Conservation (phyloP, 2,329 filamentous ascomycete species). For the Pyrenophora seminiperda region DNA sequence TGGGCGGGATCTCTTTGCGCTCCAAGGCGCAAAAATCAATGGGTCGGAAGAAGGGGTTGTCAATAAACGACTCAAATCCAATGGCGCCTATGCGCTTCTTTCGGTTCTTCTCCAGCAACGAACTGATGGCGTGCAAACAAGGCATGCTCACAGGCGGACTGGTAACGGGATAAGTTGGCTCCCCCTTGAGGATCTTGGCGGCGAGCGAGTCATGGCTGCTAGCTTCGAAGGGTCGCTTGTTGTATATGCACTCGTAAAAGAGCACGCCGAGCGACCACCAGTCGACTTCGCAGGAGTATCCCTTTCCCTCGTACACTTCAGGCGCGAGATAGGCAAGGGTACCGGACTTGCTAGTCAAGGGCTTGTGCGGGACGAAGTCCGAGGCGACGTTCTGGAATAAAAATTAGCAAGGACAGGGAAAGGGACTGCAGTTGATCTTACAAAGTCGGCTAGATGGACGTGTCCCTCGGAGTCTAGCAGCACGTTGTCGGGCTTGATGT, state of each 20-base stretch:
- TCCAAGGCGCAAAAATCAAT: slow-evolving; percentile 87
- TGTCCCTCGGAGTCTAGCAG: slow-evolving; percentile 60
- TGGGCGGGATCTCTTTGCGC: slow-evolving; percentile 83
- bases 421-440: slow-evolving; percentile 54
- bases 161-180: slow-evolving; percentile 88
- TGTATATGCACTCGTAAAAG: slow-evolving; percentile 99
- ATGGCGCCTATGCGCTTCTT: slow-evolving; percentile 81
- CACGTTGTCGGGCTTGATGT: slow-evolving; percentile 52
- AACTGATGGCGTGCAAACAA: slow-evolving; percentile 86
- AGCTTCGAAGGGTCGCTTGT: slow-evolving; percentile 95
- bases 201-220: slow-evolving; percentile 81
- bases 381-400: slow-evolving; percentile 84
- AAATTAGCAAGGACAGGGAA: slow-evolving; percentile 44
- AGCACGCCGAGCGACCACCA: slow-evolving; percentile 98
- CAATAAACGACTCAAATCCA: slow-evolving; percentile 80
- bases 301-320: slow-evolving; percentile 89
- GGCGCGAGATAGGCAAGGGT: slow-evolving; percentile 94
- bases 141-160: slow-evolving; percentile 85
- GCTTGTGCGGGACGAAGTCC: slow-evolving; percentile 81
- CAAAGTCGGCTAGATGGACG: slow-evolving; percentile 97
- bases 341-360: slow-evolving; percentile 92
- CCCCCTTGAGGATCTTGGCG: slow-evolving; percentile 78
- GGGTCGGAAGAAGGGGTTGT: slow-evolving; percentile 85
- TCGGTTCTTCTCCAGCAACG: slow-evolving; percentile 79
- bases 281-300: slow-evolving; percentile 88